These are phyloP conservation scores for Penicillium sp. DNA, from an alignment of 2,329 filamentous ascomycete genomes.

Conservation along the genomic window DNA sequence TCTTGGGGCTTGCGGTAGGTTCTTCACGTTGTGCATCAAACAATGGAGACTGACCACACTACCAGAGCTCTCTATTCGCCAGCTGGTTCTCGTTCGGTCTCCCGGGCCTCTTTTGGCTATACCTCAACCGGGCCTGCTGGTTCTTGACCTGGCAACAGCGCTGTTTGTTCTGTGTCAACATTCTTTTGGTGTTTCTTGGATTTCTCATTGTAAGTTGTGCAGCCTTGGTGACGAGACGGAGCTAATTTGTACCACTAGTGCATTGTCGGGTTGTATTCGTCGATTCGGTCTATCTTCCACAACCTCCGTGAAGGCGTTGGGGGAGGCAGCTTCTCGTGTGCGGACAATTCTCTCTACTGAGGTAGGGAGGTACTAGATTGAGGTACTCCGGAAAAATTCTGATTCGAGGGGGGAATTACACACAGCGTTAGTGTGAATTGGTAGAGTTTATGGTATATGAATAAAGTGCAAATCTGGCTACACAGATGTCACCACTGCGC, in stretches of 20 bases:
- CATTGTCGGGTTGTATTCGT: conserved; percentile 28
- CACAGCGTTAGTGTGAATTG: not conserved
- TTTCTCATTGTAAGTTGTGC: conserved; percentile 15
- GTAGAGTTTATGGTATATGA: conserved; percentile 1
- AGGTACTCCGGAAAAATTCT: not conserved
- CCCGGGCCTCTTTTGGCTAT: conserved; percentile 33
- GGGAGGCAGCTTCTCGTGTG: conserved; percentile 23
- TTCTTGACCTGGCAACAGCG: conserved; percentile 24
- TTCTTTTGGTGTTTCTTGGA: conserved; percentile 13
- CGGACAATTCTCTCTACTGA: conserved; percentile 17
- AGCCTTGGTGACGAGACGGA: not conserved
- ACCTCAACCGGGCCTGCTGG: conserved; percentile 26
- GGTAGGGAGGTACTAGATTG: not conserved
- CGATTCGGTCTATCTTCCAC: conserved; percentile 23
- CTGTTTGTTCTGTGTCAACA: conserved; percentile 17
- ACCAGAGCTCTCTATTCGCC: conserved; percentile 56
- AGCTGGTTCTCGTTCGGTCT: conserved; percentile 61
- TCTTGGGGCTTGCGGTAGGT: conserved; percentile 59
- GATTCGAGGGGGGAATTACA: not conserved
- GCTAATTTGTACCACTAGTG: conserved; percentile 19
- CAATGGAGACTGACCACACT: conserved; percentile 9
- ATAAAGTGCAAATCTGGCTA: conserved; percentile 1
- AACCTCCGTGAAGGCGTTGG: conserved; percentile 14
- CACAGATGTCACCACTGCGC: not conserved
- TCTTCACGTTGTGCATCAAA: not conserved